Base-by-base conservation (phyloP, 106 monocot genomes). In the Dioscorea alata region DNA sequence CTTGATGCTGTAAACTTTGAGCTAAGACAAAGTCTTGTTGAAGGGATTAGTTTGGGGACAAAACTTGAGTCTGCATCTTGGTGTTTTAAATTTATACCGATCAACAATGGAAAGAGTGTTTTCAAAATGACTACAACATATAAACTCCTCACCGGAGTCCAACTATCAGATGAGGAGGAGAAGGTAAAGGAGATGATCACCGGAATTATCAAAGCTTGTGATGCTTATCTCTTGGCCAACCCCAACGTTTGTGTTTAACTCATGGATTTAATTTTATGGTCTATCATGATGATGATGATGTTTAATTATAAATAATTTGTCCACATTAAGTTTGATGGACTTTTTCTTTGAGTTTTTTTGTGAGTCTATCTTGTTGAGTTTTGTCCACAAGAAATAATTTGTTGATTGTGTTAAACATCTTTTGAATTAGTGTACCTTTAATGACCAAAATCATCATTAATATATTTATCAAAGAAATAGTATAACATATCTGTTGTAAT, bases 201-300 rank as follows among this genome's bases (percentile, higher is more conserved):
- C 0, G 57, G 33, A 13, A 13, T 63, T 58, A 62, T 76, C 49
- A 84, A 84, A 64, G 70, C 75, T 1, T 67, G 68, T 2, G 84
- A 80, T 33, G 84, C 51, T 4, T 84, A 64, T 51, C 79, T 84
- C 63, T 2, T 79, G 0, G 75, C 72, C 50, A 84, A 79, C 75
- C 71, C 79, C 4, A 62, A 67, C 35, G 79, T 67, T 14, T 83
- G 79, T 69, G 72, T 63, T 58, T 82, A 32, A 77, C 9, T 53
- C 4, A 13, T 53, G 4, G 9, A 13, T 16, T 53, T n/a, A 53
- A 16, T 16, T 53, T 7, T 53, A 53, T 53, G n/a, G n/a, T n/a
- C n/a, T n/a, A n/a, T n/a, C n/a, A n/a, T n/a, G n/a, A n/a, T n/a
- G n/a, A n/a, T n/a, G n/a, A n/a, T n/a, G n/a, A n/a, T n/a, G n/a